Evolutionary conservation across 305 asterid genomes (phyloP).

Genomic region (Plantago rigida): DNA sequence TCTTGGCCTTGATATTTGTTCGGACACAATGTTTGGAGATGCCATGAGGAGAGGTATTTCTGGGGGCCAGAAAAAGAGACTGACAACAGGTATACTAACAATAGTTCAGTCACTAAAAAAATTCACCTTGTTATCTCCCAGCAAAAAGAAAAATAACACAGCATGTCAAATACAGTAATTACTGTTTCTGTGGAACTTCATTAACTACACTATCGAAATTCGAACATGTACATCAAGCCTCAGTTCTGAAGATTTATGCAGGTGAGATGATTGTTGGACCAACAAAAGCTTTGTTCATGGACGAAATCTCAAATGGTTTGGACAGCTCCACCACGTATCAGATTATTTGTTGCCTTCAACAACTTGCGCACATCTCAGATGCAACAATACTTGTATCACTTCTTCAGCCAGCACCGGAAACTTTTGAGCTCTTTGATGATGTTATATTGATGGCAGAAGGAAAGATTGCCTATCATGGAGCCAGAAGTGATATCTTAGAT

Average conservation of each 20-base stretch:
- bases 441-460: slow-evolving; percentile 38
- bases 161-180: neutral
- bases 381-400: slow-evolving; percentile 40
- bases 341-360: slow-evolving; percentile 34
- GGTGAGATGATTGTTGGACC: slow-evolving; percentile 46
- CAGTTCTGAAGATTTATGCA: slow-evolving; percentile 9
- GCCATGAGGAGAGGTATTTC: slow-evolving; percentile 38
- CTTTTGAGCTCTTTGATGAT: slow-evolving; percentile 41
- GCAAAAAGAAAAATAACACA: neutral
- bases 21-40: slow-evolving; percentile 33
- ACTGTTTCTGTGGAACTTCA: neutral
- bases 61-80: slow-evolving; percentile 39
- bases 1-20: slow-evolving; percentile 37
- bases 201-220: neutral
- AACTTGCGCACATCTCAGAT: slow-evolving; percentile 36
- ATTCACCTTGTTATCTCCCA: neutral
- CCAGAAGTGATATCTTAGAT: slow-evolving; percentile 25
- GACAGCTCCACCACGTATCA: slow-evolving; percentile 43
- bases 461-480: slow-evolving; percentile 35
- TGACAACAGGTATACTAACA: slow-evolving; percentile 31
- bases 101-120: neutral
- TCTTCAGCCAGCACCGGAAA: slow-evolving; percentile 48
- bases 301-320: slow-evolving; percentile 38
- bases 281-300: slow-evolving; percentile 40
- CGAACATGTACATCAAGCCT: neutral